Conservation (phyloP, 2,329 filamentous ascomycete species). For the Penicillium expansum region DNA sequence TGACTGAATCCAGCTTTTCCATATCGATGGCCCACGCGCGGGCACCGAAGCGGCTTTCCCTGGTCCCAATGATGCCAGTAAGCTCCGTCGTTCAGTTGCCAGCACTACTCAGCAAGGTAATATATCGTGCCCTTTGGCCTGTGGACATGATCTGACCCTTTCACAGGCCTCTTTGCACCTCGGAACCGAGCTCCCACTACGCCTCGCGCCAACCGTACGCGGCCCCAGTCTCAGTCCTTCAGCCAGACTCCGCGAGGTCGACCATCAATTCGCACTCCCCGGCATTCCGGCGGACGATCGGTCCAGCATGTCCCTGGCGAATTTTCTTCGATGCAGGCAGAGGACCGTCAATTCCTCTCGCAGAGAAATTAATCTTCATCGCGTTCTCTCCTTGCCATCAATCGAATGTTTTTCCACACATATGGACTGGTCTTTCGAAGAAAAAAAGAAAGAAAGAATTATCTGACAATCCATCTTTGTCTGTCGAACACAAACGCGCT, state of each 20-base stretch:
- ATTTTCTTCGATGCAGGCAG: not conserved
- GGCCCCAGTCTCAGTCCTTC: not conserved
- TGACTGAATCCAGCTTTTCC: constrained; percentile 52
- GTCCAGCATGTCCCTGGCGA: not conserved
- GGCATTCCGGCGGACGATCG: not conserved
- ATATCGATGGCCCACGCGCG: constrained; percentile 37
- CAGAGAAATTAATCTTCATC: not conserved
- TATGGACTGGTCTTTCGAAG: too few relatives aligned
- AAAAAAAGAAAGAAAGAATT: too few relatives aligned
- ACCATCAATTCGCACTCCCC: not conserved
- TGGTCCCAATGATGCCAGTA: constrained; percentile 2
- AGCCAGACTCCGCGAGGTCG: not conserved
- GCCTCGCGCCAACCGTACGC: not conserved
- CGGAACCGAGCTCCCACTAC: not conserved
- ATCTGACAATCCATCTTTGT: too few relatives aligned
- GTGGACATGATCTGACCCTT: not conserved
- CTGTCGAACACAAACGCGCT: too few relatives aligned
- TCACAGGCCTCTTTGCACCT: constrained; percentile 2
- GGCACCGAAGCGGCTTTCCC: constrained; percentile 4
- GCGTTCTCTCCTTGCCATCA: not conserved
- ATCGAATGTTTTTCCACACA: not conserved
- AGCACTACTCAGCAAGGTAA: constrained; percentile 8
- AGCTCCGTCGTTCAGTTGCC: constrained; percentile 4
- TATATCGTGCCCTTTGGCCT: not conserved
- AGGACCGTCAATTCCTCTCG: not conserved